phyloP scores from a whole-genome alignment of 83 land plant species.

The Picea mariana region DNA sequence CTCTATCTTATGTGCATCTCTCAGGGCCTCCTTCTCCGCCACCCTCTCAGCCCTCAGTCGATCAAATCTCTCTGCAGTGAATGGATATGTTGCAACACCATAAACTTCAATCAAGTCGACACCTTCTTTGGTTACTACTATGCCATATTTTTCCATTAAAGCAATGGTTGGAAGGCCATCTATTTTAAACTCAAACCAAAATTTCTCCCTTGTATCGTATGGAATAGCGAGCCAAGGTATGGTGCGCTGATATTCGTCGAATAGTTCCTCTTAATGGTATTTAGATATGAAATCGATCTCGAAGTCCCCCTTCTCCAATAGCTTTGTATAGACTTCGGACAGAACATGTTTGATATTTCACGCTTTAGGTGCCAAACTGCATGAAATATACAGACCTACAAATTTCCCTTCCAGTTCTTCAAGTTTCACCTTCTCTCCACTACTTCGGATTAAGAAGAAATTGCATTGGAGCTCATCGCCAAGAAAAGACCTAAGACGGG shows the following conservation, averaged over 20 bases:
- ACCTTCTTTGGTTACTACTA: constrained; percentile 33
- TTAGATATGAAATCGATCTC: constrained; percentile 57
- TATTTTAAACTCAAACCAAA: constrained; percentile 35
- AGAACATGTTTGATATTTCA: constrained; percentile 51
- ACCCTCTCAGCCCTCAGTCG: constrained; percentile 45
- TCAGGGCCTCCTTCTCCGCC: constrained; percentile 39
- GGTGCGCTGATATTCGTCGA: constrained; percentile 44
- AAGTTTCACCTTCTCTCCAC: constrained; percentile 33
- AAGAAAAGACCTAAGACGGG: no score
- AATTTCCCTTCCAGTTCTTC: constrained; percentile 49
- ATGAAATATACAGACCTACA: constrained; percentile 59
- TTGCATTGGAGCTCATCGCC: no score
- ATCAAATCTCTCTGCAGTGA: constrained; percentile 44
- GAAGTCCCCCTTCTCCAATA: constrained; percentile 38
- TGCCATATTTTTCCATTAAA: constrained; percentile 48
- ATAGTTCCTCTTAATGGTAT: constrained; percentile 51
- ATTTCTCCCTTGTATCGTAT: constrained; percentile 22
- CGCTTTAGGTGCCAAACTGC: constrained; percentile 74
- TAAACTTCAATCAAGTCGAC: constrained; percentile 32
- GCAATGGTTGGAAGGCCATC: constrained; percentile 59
- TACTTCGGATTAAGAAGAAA: no score
- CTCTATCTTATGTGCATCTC: constrained; percentile 45
- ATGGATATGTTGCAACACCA: constrained; percentile 69
- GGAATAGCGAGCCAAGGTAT: constrained; percentile 87
- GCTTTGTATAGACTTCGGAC: constrained; percentile 37